Conservation (phyloP, 495 filamentous ascomycete species). For the Neurospora sp. region DNA sequence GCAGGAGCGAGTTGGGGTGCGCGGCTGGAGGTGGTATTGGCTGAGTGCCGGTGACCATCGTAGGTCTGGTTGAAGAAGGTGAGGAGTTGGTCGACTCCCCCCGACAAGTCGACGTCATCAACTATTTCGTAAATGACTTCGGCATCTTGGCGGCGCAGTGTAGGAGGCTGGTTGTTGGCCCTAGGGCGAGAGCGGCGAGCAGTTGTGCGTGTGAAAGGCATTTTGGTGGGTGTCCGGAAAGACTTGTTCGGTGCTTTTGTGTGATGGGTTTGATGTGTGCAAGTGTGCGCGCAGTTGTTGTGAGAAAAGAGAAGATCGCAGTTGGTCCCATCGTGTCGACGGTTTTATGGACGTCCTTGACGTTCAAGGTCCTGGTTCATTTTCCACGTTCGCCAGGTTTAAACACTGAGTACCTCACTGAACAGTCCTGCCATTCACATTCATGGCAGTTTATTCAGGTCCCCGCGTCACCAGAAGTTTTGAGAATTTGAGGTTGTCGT, state of each 20-base stretch:
- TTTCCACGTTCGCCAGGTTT: neutral
- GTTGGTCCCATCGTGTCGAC: neutral
- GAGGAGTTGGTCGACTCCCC: neutral
- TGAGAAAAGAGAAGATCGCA: neutral
- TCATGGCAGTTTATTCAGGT: too few species aligned
- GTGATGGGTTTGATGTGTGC: neutral
- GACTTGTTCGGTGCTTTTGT: neutral
- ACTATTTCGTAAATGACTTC: neutral
- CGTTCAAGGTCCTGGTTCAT: neutral
- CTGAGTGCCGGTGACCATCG: too few species aligned
- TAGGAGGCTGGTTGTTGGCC: neutral
- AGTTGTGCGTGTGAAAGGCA: neutral
- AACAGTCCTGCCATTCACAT: neutral
- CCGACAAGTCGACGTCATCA: neutral
- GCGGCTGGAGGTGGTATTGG: neutral
- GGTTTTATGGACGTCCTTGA: neutral
- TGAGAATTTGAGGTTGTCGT: neutral
- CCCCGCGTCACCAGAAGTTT: neutral
- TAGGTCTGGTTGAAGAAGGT: neutral
- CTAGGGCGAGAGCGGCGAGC: neutral
- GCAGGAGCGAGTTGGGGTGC: neutral
- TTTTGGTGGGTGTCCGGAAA: neutral
- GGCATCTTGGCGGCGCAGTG: neutral
- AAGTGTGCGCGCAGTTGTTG: neutral
- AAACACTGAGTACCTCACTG: neutral